Evolutionary conservation across 305 asterid species (phyloP), one percentile per base, ranked within the genome.

Genomic region (Fraxinus sp.): DNA sequence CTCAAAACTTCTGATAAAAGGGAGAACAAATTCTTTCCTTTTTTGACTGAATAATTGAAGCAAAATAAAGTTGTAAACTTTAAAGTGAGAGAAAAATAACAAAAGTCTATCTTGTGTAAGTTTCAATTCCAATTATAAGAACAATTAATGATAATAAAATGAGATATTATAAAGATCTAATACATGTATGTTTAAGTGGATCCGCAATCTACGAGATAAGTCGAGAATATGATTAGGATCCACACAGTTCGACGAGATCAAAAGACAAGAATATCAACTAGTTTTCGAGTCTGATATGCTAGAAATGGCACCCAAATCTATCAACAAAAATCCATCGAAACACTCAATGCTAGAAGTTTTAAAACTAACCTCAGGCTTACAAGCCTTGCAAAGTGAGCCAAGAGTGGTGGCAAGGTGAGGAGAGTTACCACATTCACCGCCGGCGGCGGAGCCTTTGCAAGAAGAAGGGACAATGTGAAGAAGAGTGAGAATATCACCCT

Each of bases 351-450:
- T 70, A 5, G 20, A 30, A 70, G 76, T 28, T 13, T 70, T 22
- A 49, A 9, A 20, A 36, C 83, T 84, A 33, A 92, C 98, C 97
- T 95, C 94, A 70, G 98, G 98, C 82, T 94, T 94, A 70, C 92
- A 89, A 74, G 98, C 98, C 80, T 94, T 92, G 9, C 99, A 95
- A 20, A 93, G 97, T 0, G 98, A 91, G 5, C 89, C 97, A 81
- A 95, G 98, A 4, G 97, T 83, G 59, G 89, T 85, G 75, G 97
- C 95, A 80, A 92, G 94, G 72, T 84, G 85, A 79, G 91, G 82
- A 73, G 94, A 83, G 22, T 14, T n/a, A 55, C 24, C 64, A 55
- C 64, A 6, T 5, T 18, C 37, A 13, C 74, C 74, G 3, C 37
- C 35, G 62, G 71, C 41, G 52, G 81, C 86, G 52, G 92, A 91